Evolutionary conservation across 2,329 filamentous ascomycete species (phyloP).

Genomic region (Ophiostoma sp.): DNA sequence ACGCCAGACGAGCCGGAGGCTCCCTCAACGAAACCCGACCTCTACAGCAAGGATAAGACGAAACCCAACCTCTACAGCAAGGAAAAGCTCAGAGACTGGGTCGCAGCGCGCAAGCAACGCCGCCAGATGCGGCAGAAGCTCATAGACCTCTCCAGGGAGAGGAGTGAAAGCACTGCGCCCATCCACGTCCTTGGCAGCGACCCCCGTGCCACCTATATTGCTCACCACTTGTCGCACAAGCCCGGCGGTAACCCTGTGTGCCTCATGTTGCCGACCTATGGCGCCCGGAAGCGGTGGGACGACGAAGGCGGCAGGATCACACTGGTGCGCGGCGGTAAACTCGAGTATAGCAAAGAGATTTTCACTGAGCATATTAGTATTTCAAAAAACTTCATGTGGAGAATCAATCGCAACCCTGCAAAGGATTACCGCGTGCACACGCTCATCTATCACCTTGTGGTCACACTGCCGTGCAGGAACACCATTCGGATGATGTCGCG

Average conservation of each 20-base stretch:
- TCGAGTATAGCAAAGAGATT: neutral
- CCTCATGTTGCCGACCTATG: constrained; percentile 29
- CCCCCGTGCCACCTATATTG: constrained; percentile 30
- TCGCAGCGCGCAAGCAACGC: neutral
- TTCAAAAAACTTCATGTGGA: neutral
- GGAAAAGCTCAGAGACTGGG: constrained; percentile 1
- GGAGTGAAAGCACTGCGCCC: constrained; percentile 9
- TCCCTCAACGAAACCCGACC: neutral
- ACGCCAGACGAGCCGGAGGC: neutral
- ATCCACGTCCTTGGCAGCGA: constrained; percentile 32
- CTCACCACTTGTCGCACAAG: constrained; percentile 31
- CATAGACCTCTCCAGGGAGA: constrained; percentile 4
- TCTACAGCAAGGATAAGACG: no score
- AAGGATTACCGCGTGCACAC: neutral
- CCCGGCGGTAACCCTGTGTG: constrained; percentile 31
- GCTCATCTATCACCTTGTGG: constrained; percentile 31
- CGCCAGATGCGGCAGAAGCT: constrained; percentile 1
- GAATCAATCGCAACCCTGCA: neutral
- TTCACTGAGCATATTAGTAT: neutral
- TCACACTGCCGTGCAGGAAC: constrained; percentile 32
- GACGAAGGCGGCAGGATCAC: constrained; percentile 8
- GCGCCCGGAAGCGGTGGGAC: constrained; percentile 5
- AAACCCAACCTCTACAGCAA: neutral
- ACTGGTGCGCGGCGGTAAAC: neutral
- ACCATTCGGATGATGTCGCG: constrained; percentile 28